phyloP scores from a whole-genome alignment of 495 filamentous ascomycete species.

The Penicillium steckii region DNA sequence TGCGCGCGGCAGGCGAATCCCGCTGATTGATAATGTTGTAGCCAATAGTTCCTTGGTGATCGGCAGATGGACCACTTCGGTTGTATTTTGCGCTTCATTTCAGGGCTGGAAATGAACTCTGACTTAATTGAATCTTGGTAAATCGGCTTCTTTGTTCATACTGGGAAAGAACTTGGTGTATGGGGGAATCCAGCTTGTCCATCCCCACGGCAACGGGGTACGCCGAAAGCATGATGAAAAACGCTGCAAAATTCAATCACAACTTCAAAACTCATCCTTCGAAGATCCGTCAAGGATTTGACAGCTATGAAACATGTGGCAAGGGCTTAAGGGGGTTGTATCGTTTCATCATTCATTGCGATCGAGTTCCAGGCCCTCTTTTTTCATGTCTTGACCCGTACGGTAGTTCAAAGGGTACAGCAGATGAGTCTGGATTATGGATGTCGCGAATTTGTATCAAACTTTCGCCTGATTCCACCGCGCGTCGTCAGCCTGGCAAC shows the following conservation, averaged over 20 bases:
- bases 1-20: slow-evolving; percentile 1
- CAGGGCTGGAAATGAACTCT: neutral
- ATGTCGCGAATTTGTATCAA: neutral
- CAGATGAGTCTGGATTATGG: neutral
- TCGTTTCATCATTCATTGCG: neutral
- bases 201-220: too few relatives aligned
- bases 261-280: neutral
- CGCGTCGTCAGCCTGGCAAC: slow-evolving; percentile 21
- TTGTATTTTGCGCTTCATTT: neutral
- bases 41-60: slow-evolving; percentile 12
- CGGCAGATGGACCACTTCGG: slow-evolving; percentile 15
- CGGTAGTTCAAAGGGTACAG: neutral
- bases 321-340: neutral
- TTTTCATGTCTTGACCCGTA: too few relatives aligned
- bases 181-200: too few relatives aligned
- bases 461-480: neutral
- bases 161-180: too few relatives aligned
- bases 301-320: neutral
- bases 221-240: neutral
- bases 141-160: neutral
- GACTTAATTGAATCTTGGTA: neutral
- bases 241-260: neutral
- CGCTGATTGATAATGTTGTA: slow-evolving; percentile 24
- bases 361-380: neutral
- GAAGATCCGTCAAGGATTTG: neutral